Evolutionary conservation across 371 early-diverging fungal genomes (phyloP), one percentile per base, ranked within the genome.

Genomic region (Mucor ambiguus): DNA sequence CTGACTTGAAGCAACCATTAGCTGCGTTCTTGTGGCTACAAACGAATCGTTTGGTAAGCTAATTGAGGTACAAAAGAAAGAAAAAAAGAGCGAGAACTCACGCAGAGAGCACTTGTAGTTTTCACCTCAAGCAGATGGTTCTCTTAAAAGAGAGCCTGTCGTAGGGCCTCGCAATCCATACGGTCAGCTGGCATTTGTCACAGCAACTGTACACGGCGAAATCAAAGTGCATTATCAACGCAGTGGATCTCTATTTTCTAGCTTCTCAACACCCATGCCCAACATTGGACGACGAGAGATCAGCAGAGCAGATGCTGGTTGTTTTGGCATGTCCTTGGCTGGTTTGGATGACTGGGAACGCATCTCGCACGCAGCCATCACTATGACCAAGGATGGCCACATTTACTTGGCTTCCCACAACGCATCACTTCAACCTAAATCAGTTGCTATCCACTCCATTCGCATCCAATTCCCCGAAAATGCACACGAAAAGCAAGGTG

Each of bases 141-240:
- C 68, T 1, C 63, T 75, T 26, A 49, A 48, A 12, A 63, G 74
- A 3, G 69, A 73, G 24, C 60, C 59, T 10, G 43, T 74, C 0
- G 8, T 57, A 20, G 79, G 79, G 5, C 78, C 79, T n/a, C 68
- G 79, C n/a, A 83, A 80, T 52, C 79, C 81, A 0, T 79, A 73
- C 44, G 83, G 83, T 4, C 68, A 79, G 29, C 60, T 80, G 24
- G 74, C 75, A 1, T 80, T 83, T 61, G 44, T 81, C 18, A 72
- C 73, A 10, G 72, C 79, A 10, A 79, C 81, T 0, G 75, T 76
- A 0, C 77, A 79, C 56, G 83, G 83, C 14, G 76, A 80, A 61
- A 60, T 83, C 9, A 73, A 65, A 20, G 83, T 83, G 7, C 79
- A 80, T 44, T 83, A 74, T 56, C 83, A 83, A 64, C 79, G 73